Percentiles rank a stretch among this genome's conserved stretches.
Conservation (phyloP, 805 yeast species). For the Scheffersomyces coipomensis region DNA sequence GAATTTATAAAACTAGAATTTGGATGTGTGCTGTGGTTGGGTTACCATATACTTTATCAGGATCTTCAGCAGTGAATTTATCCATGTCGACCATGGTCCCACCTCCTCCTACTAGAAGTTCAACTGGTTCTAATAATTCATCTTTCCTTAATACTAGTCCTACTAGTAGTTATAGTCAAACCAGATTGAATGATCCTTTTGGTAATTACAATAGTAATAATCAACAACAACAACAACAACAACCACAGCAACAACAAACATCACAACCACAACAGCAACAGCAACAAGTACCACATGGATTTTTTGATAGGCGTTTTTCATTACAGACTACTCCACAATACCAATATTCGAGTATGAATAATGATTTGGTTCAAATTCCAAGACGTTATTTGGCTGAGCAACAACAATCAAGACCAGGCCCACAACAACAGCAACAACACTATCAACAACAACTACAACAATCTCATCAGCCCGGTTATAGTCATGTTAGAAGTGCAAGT, state of each 20-base stretch:
- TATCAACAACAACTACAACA: background rate
- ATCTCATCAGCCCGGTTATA: background rate
- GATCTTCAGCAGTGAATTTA: conserved; percentile 1
- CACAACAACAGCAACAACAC: conserved; percentile 1
- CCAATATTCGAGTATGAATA: conserved; percentile 1
- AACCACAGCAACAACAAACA: background rate
- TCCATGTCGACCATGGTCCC: background rate
- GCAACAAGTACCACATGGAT: background rate
- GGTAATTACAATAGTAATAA: background rate
- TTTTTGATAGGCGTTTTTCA: background rate
- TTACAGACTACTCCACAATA: background rate
- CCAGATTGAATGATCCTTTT: conserved; percentile 2
- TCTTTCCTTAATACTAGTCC: conserved; percentile 1
- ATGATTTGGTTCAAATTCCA: conserved; percentile 3
- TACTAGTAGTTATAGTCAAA: conserved; percentile 1
- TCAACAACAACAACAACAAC: background rate
- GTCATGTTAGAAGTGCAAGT: background rate
- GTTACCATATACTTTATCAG: conserved; percentile 22
- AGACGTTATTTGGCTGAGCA: conserved; percentile 1
- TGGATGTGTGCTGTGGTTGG: conserved; percentile 77
- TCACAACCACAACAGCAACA: background rate
- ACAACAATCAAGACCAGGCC: background rate
- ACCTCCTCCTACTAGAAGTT: background rate
- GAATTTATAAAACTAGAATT: conserved; percentile 73
- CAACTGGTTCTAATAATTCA: background rate